phyloP scores from a whole-genome alignment of 1,284 basidiomycete species.

The Sphaerobolus stellatus region DNA sequence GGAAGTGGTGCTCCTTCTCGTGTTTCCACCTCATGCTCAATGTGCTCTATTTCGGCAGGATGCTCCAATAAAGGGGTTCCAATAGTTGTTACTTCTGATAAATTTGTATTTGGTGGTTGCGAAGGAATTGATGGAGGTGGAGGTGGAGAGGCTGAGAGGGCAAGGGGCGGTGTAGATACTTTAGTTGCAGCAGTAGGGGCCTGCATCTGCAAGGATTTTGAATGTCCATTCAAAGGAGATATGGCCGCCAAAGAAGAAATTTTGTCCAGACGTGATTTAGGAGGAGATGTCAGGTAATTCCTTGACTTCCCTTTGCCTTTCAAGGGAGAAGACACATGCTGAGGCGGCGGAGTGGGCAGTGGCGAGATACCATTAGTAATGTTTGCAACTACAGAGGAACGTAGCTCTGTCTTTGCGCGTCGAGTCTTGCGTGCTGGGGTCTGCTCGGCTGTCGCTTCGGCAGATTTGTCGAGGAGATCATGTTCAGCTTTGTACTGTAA shows the following conservation, averaged over 20 bases:
- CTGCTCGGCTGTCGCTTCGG: constrained; percentile 37
- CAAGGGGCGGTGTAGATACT: neutral
- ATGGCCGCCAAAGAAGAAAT: neutral
- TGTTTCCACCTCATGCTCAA: no score
- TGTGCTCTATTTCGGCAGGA: no score
- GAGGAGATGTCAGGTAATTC: neutral
- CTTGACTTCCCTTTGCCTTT: constrained; percentile 7
- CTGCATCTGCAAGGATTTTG: no score
- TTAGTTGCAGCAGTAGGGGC: neutral
- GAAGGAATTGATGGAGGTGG: neutral
- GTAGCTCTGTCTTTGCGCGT: constrained; percentile 54
- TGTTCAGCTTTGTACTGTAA: constrained; percentile 61
- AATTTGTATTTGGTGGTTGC: neutral
- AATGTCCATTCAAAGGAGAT: neutral
- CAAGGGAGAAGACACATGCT: neutral
- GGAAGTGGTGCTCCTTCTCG: no score
- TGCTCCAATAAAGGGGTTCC: no score
- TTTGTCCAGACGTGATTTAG: neutral
- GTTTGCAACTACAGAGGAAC: constrained; percentile 30
- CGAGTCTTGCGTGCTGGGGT: constrained; percentile 64
- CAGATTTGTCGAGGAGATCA: constrained; percentile 52
- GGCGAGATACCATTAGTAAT: constrained; percentile 21
- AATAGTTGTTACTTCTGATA: neutral
- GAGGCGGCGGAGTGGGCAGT: constrained; percentile 23
- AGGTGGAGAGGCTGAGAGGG: no score